Conservation (phyloP, 148 eudicot species). For the Polygonum maritimum region DNA sequence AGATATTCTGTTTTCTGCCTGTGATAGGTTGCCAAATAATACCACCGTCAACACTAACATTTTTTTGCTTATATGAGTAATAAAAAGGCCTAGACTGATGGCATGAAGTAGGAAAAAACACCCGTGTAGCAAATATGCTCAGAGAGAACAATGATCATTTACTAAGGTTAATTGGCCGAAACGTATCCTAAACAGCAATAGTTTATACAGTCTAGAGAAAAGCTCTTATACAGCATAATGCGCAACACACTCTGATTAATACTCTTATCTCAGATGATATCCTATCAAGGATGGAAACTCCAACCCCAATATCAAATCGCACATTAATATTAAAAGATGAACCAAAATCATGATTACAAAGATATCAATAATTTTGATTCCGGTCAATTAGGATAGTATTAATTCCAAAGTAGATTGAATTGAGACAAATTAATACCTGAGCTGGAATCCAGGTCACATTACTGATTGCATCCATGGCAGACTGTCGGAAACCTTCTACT, state of each 20-base stretch:
- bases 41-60: neutral
- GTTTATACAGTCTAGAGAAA: neutral
- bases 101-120: neutral
- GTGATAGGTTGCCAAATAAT: constrained; percentile 10
- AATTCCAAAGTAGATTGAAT: neutral
- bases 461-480: constrained; percentile 72
- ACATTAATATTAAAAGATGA: neutral
- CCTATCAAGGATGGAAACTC: neutral
- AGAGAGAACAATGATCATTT: neutral
- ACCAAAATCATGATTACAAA: neutral
- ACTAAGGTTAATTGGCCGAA: neutral
- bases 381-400: neutral
- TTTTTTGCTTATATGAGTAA: neutral
- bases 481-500: constrained; percentile 86
- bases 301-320: neutral
- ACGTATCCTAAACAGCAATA: neutral
- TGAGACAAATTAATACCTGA: constrained; percentile 38
- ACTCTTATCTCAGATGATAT: neutral
- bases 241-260: neutral
- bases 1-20: constrained; percentile 85
- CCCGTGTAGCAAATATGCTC: neutral
- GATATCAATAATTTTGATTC: neutral
- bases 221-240: neutral
- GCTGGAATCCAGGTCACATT: constrained; percentile 84
- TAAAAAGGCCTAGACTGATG: neutral